A percentile compares a stretch with the other conserved stretches of the same genome.
Conservation (phyloP, 2,329 filamentous ascomycete genomes). For the Penicillium sp. region DNA sequence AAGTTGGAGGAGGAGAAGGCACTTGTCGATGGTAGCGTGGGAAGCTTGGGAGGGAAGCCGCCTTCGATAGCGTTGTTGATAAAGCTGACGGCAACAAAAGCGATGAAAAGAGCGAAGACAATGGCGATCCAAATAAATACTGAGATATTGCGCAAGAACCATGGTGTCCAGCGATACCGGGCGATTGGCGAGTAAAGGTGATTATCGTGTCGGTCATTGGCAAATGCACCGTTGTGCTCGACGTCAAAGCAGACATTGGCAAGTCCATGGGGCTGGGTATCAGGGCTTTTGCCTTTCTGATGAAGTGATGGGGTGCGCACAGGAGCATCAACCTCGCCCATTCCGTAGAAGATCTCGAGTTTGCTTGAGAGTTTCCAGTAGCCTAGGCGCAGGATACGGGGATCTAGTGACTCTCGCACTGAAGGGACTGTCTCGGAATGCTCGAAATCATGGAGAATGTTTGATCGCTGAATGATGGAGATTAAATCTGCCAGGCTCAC, state of each 20-base stretch:
- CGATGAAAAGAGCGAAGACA: constrained; percentile 61
- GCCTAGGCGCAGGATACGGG: constrained; percentile 69
- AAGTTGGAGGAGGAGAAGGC: constrained; percentile 88
- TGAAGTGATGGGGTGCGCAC: constrained; percentile 46
- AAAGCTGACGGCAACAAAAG: constrained; percentile 76
- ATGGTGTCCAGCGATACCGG: constrained; percentile 70
- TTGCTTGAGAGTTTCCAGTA: constrained; percentile 75
- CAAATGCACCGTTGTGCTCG: constrained; percentile 39
- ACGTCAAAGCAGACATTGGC: constrained; percentile 37
- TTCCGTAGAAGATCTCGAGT: constrained; percentile 72
- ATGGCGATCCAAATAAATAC: constrained; percentile 66
- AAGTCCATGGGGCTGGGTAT: constrained; percentile 35
- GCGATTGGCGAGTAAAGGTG: constrained; percentile 53
- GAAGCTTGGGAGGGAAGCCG: constrained; percentile 71
- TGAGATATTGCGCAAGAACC: constrained; percentile 67
- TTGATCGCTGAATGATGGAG: constrained; percentile 74
- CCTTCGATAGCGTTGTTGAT: constrained; percentile 63
- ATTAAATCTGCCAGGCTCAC: constrained; percentile 78
- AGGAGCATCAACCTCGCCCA: constrained; percentile 64
- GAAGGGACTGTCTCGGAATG: constrained; percentile 61
- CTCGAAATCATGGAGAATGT: constrained; percentile 70
- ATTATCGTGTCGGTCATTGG: constrained; percentile 49
- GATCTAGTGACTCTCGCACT: constrained; percentile 51
- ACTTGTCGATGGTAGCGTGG: constrained; percentile 56
- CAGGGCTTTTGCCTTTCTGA: constrained; percentile 30